A percentile compares a stretch with the other conserved stretches of the same genome.
phyloP scores from a whole-genome alignment of 192 early-diverging fungal genomes.

The Rhizophagus sp. region DNA sequence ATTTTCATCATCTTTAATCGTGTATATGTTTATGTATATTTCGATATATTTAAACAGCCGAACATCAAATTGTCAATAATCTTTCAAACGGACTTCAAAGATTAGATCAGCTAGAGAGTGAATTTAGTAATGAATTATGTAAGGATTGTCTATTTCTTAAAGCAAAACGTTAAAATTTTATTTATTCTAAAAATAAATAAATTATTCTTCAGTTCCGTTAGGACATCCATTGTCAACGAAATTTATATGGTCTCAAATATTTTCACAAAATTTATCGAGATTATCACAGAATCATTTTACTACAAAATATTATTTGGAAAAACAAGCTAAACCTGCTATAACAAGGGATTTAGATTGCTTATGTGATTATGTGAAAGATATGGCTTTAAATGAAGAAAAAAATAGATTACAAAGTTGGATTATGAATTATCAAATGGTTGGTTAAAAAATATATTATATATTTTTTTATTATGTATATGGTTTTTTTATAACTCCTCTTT shows the following conservation, averaged over 20 bases:
- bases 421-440: conserved; percentile 38
- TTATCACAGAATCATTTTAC: conserved; percentile 66
- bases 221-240: conserved; percentile 44
- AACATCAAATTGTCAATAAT: conserved; percentile 31
- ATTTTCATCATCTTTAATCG: background rate
- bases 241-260: conserved; percentile 65
- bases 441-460: background rate
- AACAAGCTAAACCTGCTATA: conserved; percentile 56
- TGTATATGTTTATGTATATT: too few relatives aligned
- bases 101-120: conserved; percentile 50
- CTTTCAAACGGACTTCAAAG: conserved; percentile 43
- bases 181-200: background rate
- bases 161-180: background rate
- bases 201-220: background rate
- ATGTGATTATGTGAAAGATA: conserved; percentile 28
- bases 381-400: conserved; percentile 27
- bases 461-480: too few relatives aligned
- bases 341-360: conserved; percentile 51
- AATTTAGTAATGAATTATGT: conserved; percentile 46
- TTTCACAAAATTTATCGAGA: conserved; percentile 64
- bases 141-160: conserved; percentile 1
- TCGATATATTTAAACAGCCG: background rate
- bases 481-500: background rate
- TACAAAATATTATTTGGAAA: conserved; percentile 59
- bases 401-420: conserved; percentile 48